Base-by-base conservation (phyloP, 176 grass and related monocot genomes). In the Canna indica region DNA sequence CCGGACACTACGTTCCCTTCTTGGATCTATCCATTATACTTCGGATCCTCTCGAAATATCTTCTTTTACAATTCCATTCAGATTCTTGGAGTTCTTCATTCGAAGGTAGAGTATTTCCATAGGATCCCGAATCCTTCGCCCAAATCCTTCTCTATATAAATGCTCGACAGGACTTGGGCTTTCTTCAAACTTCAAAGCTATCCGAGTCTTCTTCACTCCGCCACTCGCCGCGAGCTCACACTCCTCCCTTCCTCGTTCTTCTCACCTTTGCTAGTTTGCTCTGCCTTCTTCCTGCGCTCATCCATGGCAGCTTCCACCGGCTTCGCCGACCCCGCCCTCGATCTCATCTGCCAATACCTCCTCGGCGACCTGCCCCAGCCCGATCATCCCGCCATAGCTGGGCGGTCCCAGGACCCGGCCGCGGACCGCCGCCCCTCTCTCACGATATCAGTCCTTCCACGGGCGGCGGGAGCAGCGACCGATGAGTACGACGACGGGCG, bases 321-420 rank as follows among this genome's bases (percentile, higher is more conserved):
- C 50, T 32, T 63, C 59, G 59, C 9, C 29, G 17, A 33, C 15
- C 28, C 59, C 30, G 28, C 59, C 67, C 78, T 91, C 16, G 81
- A 88, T 38, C 72, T 17, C 42, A 62, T 95, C 53, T 20, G 79
- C 71, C 85, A 85, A 7, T 78, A 83, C 73, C 87, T 88, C 24
- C 71, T 91, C 27, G 91, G 90, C 66, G 90, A 93, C 39, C 47
- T 16, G 36, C 7, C 57, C 50, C 50, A 24, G 24, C 66, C 33
- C 71, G 18, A 58, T 39, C 32, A 8, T 5, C 59, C 59, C 28
- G 6, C 29, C 14, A n/a, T n/a, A n/a, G n/a, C n/a, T n/a, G n/a
- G n/a, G n/a, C n/a, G n/a, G n/a, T n/a, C n/a, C n/a, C n/a, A n/a
- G n/a, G n/a, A n/a, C n/a, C n/a, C n/a, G n/a, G n/a, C n/a, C n/a